A percentile compares a stretch with the other conserved stretches of the same genome.
Conservation (phyloP, 805 yeast genomes). For the Starmerella riodocensis region DNA sequence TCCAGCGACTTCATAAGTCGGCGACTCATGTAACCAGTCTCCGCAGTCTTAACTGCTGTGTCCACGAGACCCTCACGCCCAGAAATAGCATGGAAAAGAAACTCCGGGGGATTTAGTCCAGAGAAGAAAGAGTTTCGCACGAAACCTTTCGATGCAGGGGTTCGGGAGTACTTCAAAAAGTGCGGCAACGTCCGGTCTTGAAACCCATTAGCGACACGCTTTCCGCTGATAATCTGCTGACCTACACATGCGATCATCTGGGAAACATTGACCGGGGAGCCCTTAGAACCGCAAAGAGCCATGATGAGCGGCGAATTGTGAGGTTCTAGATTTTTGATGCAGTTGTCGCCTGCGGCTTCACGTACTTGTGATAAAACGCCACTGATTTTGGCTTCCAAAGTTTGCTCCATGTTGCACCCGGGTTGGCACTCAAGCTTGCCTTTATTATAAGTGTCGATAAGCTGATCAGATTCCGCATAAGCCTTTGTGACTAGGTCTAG, state of each 20-base stretch:
- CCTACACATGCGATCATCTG: constrained; percentile 99
- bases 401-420: constrained; percentile 97
- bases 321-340: constrained; percentile 79
- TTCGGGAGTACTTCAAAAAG: constrained; percentile 86
- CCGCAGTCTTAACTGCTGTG: constrained; percentile 99
- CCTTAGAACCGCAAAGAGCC: constrained; percentile 99
- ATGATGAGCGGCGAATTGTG: constrained; percentile 92
- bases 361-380: constrained; percentile 92
- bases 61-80: constrained; percentile 99
- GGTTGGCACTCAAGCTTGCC: constrained; percentile 97
- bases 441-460: constrained; percentile 59
- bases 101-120: constrained; percentile 93
- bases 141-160: constrained; percentile 96
- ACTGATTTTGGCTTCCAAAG: constrained; percentile 93
- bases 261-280: constrained; percentile 93
- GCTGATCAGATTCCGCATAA: constrained; percentile 78
- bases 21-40: constrained; percentile 97
- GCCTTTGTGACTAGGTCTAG: constrained; percentile 85
- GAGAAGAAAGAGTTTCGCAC: constrained; percentile 90
- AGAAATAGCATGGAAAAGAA: constrained; percentile 94
- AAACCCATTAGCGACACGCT: constrained; percentile 99
- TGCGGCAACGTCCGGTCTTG: constrained; percentile 97
- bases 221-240: constrained; percentile 96
- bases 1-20: constrained; percentile 95
- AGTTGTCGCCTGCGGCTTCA: constrained; percentile 97